A percentile compares a stretch with the other conserved stretches of the same genome.
Evolutionary conservation across 805 yeast species (phyloP).

Genomic region (Ogataea philodendri): DNA sequence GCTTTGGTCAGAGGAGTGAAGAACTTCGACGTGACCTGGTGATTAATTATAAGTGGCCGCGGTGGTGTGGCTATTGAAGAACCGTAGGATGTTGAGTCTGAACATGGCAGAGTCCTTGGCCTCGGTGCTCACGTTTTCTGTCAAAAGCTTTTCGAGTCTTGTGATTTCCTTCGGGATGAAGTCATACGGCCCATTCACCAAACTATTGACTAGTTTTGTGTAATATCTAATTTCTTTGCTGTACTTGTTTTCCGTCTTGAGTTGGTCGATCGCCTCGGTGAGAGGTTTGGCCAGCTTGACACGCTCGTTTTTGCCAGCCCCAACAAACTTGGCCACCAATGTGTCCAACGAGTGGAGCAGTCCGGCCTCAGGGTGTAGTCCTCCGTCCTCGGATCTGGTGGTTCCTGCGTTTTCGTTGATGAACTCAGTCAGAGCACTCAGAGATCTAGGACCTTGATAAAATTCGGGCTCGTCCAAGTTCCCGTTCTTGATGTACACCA

Average conservation of each 20-base stretch:
- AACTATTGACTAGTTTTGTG: slow-evolving; percentile 43
- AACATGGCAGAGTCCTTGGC: slow-evolving; percentile 50
- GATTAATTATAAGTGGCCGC: slow-evolving; percentile 11
- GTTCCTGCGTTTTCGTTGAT: slow-evolving; percentile 43
- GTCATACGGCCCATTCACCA: slow-evolving; percentile 42
- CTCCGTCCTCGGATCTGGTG: slow-evolving; percentile 42
- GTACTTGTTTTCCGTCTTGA: slow-evolving; percentile 25
- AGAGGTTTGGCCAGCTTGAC: slow-evolving; percentile 30
- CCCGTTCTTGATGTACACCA: slow-evolving; percentile 45
- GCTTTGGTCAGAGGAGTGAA: slow-evolving; percentile 61
- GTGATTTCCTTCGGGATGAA: slow-evolving; percentile 45
- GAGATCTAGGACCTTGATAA: slow-evolving; percentile 44
- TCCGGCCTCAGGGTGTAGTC: slow-evolving; percentile 40
- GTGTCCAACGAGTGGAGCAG: slow-evolving; percentile 35
- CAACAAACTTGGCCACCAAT: slow-evolving; percentile 31
- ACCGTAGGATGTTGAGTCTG: slow-evolving; percentile 49
- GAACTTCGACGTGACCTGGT: slow-evolving; percentile 50
- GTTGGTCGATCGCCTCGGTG: slow-evolving; percentile 37
- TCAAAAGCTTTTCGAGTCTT: slow-evolving; percentile 45
- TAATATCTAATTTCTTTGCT: slow-evolving; percentile 43
- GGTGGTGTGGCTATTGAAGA: slow-evolving; percentile 26
- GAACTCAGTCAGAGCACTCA: slow-evolving; percentile 49
- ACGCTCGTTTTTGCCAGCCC: slow-evolving; percentile 30
- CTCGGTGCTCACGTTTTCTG: slow-evolving; percentile 37
- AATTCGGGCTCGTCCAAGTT: slow-evolving; percentile 35